Conservation (phyloP, 169 alveolate genomes). For the Plasmodium inui region DNA sequence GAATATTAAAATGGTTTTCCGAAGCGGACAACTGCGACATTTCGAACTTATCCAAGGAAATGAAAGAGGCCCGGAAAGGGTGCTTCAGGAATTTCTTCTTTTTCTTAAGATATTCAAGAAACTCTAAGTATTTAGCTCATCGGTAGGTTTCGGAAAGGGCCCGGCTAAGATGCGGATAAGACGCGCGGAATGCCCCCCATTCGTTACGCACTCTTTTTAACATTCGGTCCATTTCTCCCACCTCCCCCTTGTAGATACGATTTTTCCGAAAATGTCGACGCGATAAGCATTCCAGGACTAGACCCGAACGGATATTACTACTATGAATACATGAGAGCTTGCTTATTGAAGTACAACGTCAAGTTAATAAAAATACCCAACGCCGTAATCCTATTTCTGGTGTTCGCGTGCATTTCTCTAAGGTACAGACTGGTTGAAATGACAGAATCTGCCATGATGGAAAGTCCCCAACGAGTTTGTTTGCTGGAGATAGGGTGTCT, state of each 20-base stretch:
- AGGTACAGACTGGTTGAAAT: conserved; percentile 70
- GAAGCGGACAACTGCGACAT: conserved; percentile 70
- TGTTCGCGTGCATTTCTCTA: conserved; percentile 75
- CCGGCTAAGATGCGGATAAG: not conserved
- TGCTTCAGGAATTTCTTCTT: conserved; percentile 45
- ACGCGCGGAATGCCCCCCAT: conserved; percentile 11
- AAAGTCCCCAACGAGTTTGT: not conserved
- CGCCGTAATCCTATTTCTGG: conserved; percentile 78
- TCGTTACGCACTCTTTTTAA: conserved; percentile 38
- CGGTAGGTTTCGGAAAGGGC: conserved; percentile 72
- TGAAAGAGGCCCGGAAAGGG: conserved; percentile 20
- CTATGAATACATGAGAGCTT: conserved; percentile 88
- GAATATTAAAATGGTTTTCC: conserved; percentile 73
- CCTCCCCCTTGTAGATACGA: conserved; percentile 79
- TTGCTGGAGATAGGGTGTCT: not conserved
- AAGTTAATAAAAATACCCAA: conserved; percentile 84
- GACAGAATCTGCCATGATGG: not conserved
- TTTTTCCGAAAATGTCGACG: conserved; percentile 84
- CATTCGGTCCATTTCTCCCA: not conserved
- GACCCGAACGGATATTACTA: conserved; percentile 87
- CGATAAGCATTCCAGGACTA: conserved; percentile 82
- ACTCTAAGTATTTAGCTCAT: conserved; percentile 74
- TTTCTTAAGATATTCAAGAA: conserved; percentile 34
- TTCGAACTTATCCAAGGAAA: conserved; percentile 24
- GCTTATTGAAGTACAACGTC: conserved; percentile 80